Evolutionary conservation across 345 rosid species (phyloP).

Genomic region (Laguncularia racemosa): DNA sequence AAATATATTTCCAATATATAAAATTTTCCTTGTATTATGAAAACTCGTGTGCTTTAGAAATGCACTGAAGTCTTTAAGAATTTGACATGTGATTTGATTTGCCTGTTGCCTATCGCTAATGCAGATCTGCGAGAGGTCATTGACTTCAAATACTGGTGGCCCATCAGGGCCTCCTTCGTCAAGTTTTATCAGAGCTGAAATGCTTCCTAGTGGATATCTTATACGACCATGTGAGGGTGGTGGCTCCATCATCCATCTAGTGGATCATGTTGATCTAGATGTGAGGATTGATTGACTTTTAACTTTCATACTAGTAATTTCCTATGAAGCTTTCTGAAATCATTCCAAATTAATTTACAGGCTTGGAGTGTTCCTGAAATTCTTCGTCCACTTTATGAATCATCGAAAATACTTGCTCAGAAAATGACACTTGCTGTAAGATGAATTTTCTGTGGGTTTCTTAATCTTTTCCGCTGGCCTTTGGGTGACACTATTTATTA

Average conservation of each 20-base stretch:
- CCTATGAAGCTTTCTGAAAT: neutral
- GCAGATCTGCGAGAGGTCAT: slow-evolving; percentile 92
- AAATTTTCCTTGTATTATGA: too few relatives aligned
- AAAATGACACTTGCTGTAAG: slow-evolving; percentile 87
- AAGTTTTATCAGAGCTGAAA: slow-evolving; percentile 77
- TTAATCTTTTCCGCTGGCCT: neutral
- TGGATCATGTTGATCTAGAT: slow-evolving; percentile 93
- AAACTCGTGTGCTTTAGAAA: too few relatives aligned
- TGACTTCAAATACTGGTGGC: slow-evolving; percentile 75
- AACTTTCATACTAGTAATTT: neutral
- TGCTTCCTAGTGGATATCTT: slow-evolving; percentile 89
- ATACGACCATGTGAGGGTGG: slow-evolving; percentile 96
- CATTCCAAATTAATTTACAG: slow-evolving; percentile 19
- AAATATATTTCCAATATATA: too few relatives aligned
- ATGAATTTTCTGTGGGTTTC: neutral
- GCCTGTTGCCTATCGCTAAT: slow-evolving; percentile 5
- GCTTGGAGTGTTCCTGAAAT: slow-evolving; percentile 94
- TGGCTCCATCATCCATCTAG: slow-evolving; percentile 89
- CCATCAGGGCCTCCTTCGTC: slow-evolving; percentile 72
- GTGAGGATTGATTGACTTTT: slow-evolving; percentile 33
- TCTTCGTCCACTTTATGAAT: slow-evolving; percentile 89
- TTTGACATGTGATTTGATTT: neutral
- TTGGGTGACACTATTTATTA: neutral
- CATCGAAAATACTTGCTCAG: slow-evolving; percentile 93
- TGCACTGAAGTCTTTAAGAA: neutral